These are phyloP conservation scores for Magnaporthales sp. DNA, from an alignment of 2,329 filamentous ascomycete species.

Conservation along the genomic window DNA sequence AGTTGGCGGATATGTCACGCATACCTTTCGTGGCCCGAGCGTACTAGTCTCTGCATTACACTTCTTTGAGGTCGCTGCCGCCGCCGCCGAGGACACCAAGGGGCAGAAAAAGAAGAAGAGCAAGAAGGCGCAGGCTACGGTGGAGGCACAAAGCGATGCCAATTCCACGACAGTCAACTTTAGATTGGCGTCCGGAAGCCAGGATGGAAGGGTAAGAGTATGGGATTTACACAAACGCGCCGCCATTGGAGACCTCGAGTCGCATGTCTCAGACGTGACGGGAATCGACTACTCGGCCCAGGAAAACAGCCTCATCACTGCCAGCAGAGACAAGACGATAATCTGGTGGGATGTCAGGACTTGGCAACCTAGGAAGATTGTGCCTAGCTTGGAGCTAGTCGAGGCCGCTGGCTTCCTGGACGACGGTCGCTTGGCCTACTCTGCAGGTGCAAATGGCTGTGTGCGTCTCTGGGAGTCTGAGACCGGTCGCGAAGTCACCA, in stretches of 20 bases:
- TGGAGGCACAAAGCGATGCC: conserved; percentile 28
- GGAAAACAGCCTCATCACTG: conserved; percentile 71
- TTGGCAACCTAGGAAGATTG: conserved; percentile 75
- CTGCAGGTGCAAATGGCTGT: conserved; percentile 75
- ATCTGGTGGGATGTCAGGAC: conserved; percentile 83
- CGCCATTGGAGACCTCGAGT: conserved; percentile 70
- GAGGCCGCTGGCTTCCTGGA: conserved; percentile 76
- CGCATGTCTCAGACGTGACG: conserved; percentile 92
- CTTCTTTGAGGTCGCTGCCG: conserved; percentile 70
- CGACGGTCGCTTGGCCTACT: conserved; percentile 65
- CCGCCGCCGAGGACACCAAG: conserved; percentile 26
- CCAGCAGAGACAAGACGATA: conserved; percentile 85
- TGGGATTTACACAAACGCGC: conserved; percentile 86
- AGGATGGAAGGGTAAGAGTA: conserved; percentile 85
- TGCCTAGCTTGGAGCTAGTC: conserved; percentile 77
- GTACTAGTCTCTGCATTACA: conserved; percentile 83
- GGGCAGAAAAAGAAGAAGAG: conserved; percentile 31
- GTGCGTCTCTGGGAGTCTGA: conserved; percentile 77
- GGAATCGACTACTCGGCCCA: conserved; percentile 71
- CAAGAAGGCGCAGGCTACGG: conserved; percentile 32
- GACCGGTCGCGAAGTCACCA: conserved; percentile 69
- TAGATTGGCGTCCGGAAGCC: conserved; percentile 79
- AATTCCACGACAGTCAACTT: conserved; percentile 45
- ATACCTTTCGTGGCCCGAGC: conserved; percentile 89
- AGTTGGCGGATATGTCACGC: conserved; percentile 78